Base-by-base conservation (phyloP, 352 stramenopile genomes). In the Pythium scleroteichum region DNA sequence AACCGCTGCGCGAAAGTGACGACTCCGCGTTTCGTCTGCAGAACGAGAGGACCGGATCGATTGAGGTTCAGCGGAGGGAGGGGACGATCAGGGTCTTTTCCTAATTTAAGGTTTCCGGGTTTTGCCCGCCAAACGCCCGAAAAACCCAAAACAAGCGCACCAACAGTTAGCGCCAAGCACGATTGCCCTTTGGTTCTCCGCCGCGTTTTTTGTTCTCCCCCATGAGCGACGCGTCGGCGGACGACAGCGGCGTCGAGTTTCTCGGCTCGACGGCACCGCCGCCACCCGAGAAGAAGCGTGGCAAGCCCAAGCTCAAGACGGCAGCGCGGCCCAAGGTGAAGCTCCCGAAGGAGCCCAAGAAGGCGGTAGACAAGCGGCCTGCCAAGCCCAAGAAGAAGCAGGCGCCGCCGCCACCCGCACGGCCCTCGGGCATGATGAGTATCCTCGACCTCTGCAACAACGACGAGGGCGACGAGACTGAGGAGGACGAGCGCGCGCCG, bases 361-460 rank as follows among this genome's bases (percentile, higher is more conserved):
- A 59, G 24, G 51, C 59, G 6, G 62, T 50, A 22, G 23, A n/a
- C n/a, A 23, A 47, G 35, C 33, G 20, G 2, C n/a, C 20, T 0
- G 16, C 29, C 23, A 45, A 29, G 20, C 38, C 4, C 41, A 20
- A 55, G 17, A 49, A 41, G 44, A 17, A 32, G 17, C 12, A 41
- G 12, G 41, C 41, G n/a, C 19, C 35, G 17, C 19, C 35, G 20
- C 40, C 62, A 6, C 60, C 42, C 16, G 42, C 61, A 32, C 66
- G 51, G 35, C 53, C 49, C 0, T 57, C 71, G 8, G 79, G 86
- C 33, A 93, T 93, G 84, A 66, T 93, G 48, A 93, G 84, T 44
- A 77, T 93, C 39, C 68, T 90, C 46, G 84, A 93, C 61, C 68
- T 93, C 23, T 91, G 81, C 54, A 88, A 81, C 59, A 80, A 62